Base-by-base conservation (phyloP, 179 eudicot genomes). In the Spergularia azorica region DNA sequence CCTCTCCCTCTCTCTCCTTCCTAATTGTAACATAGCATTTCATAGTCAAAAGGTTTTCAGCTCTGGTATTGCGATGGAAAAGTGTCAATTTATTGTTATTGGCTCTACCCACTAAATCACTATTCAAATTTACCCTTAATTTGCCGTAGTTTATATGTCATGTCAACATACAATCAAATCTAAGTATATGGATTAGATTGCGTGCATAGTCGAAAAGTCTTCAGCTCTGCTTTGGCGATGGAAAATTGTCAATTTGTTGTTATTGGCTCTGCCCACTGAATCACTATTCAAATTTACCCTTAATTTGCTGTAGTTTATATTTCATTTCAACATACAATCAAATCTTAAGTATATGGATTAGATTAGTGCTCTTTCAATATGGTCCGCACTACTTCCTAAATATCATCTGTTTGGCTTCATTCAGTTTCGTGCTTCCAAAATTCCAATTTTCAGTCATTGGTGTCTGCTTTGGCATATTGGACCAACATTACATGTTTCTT, bases 301-400 rank as follows among this genome's bases (percentile, higher is more conserved):
- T 58, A 9, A n/a, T 59, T 60, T 18, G 20, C 6, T 18, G 17
- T 57, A 43, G 48, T 43, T 4, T 43, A 43, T 43, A 43, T 43
- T 43, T 43, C 48, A 43, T 43, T 43, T 43, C 32, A 6, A 43
- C 48, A 43, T 43, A 43, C 48, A 43, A 43, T 43, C 5, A 43
- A 43, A 43, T 43, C 48, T 43, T 4, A 43, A 26, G 43, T 0
- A 63, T 39, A 15, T 63, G 67, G 13, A 32, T 63, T 16, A 32
- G 67, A 38, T 63, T 63, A 63, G n/a, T 63, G 67, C 17, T 63
- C 48, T 36, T 38, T 63, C 32, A 36, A 63, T n/a, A 21, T 63
- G 41, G 67, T 63, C n/a, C 3, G 38, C 36, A 9, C 71, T 26
- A 26, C 32, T 43, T 18, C 18, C 6, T 46, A 11, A 67, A 17